phyloP scores from a whole-genome alignment of 352 stramenopile genomes.

The Phytopythium ostracodes region DNA sequence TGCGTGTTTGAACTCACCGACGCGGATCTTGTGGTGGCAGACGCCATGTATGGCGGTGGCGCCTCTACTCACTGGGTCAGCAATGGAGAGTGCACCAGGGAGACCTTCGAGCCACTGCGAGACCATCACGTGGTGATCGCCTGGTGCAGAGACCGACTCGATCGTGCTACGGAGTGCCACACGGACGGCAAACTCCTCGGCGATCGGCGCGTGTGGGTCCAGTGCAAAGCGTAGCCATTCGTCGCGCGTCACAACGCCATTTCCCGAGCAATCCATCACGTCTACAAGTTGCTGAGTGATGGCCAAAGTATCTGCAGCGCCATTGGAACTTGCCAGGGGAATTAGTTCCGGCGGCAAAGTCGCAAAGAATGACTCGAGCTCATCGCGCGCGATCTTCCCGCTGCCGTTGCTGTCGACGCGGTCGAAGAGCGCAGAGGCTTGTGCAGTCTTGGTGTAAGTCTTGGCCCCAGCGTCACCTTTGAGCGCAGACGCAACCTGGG shows the following conservation, averaged over 20 bases:
- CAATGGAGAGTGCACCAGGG: conserved; percentile 22
- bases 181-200: conserved; percentile 24
- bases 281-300: conserved; percentile 31
- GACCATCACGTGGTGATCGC: neutral
- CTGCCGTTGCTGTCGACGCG: conserved; percentile 46
- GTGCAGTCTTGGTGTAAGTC: neutral
- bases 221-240: conserved; percentile 46
- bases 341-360: neutral
- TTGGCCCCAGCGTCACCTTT: neutral
- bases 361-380: conserved; percentile 43
- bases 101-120: conserved; percentile 45
- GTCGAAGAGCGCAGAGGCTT: conserved; percentile 27
- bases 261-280: conserved; percentile 47
- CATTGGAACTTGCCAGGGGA: neutral
- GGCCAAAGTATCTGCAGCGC: neutral
- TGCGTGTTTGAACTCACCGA: conserved; percentile 52
- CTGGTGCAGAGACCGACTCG: neutral
- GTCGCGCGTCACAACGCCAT: conserved; percentile 48
- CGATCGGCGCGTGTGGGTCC: conserved; percentile 10
- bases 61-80: neutral
- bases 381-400: conserved; percentile 47
- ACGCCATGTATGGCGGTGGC: neutral
- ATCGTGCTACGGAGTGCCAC: neutral
- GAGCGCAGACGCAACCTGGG: neutral
- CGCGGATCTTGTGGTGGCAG: conserved; percentile 38